Evolutionary conservation across 1,139 yeast genomes (phyloP), one percentile per base, ranked within the genome.

Genomic region (Scheffersomyces parashehatae): DNA sequence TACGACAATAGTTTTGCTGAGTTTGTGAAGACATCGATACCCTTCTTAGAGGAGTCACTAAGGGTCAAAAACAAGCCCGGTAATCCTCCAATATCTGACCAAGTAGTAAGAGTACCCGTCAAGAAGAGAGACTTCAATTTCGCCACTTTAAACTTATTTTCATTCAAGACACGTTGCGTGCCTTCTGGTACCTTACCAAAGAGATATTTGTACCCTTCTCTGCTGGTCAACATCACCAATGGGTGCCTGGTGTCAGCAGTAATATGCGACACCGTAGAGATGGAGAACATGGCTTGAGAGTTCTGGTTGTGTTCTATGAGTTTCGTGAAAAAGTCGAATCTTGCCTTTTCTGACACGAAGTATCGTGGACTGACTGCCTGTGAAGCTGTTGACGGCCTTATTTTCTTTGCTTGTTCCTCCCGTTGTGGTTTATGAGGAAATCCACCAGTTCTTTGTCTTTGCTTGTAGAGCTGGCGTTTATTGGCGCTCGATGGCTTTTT

Each of bases 161-260:
- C 85, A 46, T 78, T 77, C 40, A 85, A 62, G 8, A 77, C 68
- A 52, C 99, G 71, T 60, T 93, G 99, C 0, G 90, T 68, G 1
- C 98, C 98, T 59, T 90, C 97, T 4, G 95, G 81, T 3, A 88
- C 65, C 44, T 84, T 82, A 2, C 99, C 99, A 59, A 93, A 78
- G 37, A 90, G 65, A 55, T 83, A 88, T 46, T 83, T 70, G 40
- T 75, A 75, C 9, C 93, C 85, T 20, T 75, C 73, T 39, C 71
- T 55, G 43, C 68, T 68, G 24, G 74, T 65, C 48, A 87, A 60
- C 61, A 82, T 64, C 11, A 87, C 54, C 15, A 84, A 64, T 0
- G 95, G 91, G 44, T 80, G 82, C 31, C 67, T 64, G 2, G 82
- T 73, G 49, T 85, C 91, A 41, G 75, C 66, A 0, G 87, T 81